These are phyloP conservation scores for Colletotrichum abscissum DNA, from an alignment of 2,329 filamentous ascomycete species.

Conservation along the genomic window DNA sequence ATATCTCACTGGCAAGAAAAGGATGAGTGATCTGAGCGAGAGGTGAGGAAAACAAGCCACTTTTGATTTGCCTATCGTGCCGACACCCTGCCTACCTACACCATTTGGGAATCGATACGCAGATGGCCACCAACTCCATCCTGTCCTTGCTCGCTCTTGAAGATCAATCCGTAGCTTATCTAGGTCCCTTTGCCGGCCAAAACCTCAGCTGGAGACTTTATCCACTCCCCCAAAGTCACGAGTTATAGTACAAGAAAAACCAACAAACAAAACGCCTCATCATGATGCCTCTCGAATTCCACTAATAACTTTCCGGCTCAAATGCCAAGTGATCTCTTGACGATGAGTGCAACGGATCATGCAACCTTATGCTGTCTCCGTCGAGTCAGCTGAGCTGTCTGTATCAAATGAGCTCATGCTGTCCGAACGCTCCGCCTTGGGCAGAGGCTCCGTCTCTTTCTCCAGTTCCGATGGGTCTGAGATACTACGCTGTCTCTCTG, in stretches of 20 bases:
- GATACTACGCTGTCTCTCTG: slow-evolving; percentile 68
- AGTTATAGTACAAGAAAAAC: slow-evolving; percentile 35
- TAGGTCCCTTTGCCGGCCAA: slow-evolving; percentile 11
- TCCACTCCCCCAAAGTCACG: slow-evolving; percentile 24
- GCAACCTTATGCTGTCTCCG: slow-evolving; percentile 11
- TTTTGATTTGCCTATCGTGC: slow-evolving; percentile 31
- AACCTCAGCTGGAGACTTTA: slow-evolving; percentile 21
- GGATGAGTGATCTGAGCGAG: neutral
- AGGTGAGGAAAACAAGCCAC: slow-evolving; percentile 17
- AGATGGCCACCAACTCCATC: slow-evolving; percentile 26
- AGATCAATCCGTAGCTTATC: slow-evolving; percentile 10
- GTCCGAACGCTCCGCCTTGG: slow-evolving; percentile 16
- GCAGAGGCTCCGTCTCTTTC: slow-evolving; percentile 1
- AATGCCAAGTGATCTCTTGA: slow-evolving; percentile 1
- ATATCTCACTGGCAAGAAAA: no score
- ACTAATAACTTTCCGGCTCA: neutral
- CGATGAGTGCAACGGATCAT: neutral
- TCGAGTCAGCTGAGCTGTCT: slow-evolving; percentile 21
- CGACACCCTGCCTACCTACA: slow-evolving; percentile 5
- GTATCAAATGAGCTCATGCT: slow-evolving; percentile 24
- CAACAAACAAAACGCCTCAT: slow-evolving; percentile 31
- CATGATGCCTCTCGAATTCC: slow-evolving; percentile 18
- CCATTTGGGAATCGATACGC: slow-evolving; percentile 24
- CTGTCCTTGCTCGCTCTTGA: slow-evolving; percentile 28
- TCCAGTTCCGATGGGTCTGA: slow-evolving; percentile 45